phyloP scores from a whole-genome alignment of 1,139 yeast species.

The Saccharomyces hybrid region DNA sequence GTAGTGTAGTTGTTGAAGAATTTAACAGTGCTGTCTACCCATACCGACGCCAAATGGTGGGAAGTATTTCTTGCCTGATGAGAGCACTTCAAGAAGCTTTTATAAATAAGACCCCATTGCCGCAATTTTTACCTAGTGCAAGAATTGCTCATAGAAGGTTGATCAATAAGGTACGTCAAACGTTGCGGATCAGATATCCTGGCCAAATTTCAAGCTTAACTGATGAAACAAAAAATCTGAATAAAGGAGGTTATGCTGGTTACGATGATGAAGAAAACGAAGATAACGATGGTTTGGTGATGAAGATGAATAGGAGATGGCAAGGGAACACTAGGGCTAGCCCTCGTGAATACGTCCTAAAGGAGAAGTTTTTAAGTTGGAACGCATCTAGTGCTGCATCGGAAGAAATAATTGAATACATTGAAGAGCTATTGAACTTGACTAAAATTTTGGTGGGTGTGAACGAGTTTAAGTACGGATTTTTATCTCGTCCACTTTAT shows the following conservation, averaged over 20 bases:
- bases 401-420: slow-evolving; percentile 43
- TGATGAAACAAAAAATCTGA: background rate
- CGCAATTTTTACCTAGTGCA: slow-evolving; percentile 45
- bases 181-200: slow-evolving; percentile 22
- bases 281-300: slow-evolving; percentile 5
- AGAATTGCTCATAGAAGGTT: slow-evolving; percentile 42
- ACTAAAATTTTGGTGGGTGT: slow-evolving; percentile 42
- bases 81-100: slow-evolving; percentile 41
- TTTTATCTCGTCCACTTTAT: slow-evolving; percentile 40
- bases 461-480: slow-evolving; percentile 43
- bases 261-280: slow-evolving; percentile 7
- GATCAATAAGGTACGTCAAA: slow-evolving; percentile 38
- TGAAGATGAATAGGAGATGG: background rate
- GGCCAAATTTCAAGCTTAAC: background rate
- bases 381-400: slow-evolving; percentile 44
- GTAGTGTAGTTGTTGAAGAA: slow-evolving; percentile 42
- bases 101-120: slow-evolving; percentile 39
- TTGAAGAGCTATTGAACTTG: slow-evolving; percentile 40
- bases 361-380: slow-evolving; percentile 42
- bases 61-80: slow-evolving; percentile 34
- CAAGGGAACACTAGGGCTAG: slow-evolving; percentile 1
- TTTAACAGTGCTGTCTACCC: slow-evolving; percentile 36
- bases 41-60: slow-evolving; percentile 41
- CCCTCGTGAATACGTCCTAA: slow-evolving; percentile 29
- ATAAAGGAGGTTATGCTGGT: slow-evolving; percentile 13